Evolutionary conservation across 805 yeast species (phyloP).

Genomic region (Hanseniaspora guilliermondii): DNA sequence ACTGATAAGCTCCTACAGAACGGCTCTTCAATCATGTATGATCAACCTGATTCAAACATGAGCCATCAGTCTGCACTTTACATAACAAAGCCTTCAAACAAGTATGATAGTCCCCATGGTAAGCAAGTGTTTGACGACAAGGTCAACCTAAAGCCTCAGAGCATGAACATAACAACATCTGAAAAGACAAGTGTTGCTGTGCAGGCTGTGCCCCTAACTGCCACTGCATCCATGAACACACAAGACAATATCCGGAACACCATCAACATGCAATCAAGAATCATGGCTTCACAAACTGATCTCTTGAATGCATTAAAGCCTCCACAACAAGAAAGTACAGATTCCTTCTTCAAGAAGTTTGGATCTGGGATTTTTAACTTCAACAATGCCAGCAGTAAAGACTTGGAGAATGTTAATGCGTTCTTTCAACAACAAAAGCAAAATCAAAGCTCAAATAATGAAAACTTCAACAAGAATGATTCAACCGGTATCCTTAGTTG

Average conservation of each 20-base stretch:
- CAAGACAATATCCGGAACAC: neutral
- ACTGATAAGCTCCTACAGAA: neutral
- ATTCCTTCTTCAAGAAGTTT: slow-evolving; percentile 13
- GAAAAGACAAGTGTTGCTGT: neutral
- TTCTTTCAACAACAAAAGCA: slow-evolving; percentile 11
- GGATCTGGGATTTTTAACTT: slow-evolving; percentile 12
- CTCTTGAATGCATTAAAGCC: neutral
- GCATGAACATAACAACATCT: neutral
- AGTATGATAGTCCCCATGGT: neutral
- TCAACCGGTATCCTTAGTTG: slow-evolving; percentile 4
- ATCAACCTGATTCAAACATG: neutral
- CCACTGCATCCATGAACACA: neutral
- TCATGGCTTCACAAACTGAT: slow-evolving; percentile 5
- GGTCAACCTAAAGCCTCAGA: neutral
- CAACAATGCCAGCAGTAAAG: slow-evolving; percentile 7
- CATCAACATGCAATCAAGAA: neutral
- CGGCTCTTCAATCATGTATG: neutral
- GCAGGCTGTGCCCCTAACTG: neutral
- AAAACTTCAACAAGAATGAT: neutral
- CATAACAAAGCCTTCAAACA: neutral
- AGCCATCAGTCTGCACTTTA: slow-evolving; percentile 6
- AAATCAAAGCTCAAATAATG: neutral
- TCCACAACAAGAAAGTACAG: slow-evolving; percentile 11
- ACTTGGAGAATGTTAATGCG: slow-evolving; percentile 12
- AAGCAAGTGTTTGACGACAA: neutral